Percentiles rank a stretch among this genome's conserved stretches.
Conservation (phyloP, 331 rosid species). For the Spiraea crenata region DNA sequence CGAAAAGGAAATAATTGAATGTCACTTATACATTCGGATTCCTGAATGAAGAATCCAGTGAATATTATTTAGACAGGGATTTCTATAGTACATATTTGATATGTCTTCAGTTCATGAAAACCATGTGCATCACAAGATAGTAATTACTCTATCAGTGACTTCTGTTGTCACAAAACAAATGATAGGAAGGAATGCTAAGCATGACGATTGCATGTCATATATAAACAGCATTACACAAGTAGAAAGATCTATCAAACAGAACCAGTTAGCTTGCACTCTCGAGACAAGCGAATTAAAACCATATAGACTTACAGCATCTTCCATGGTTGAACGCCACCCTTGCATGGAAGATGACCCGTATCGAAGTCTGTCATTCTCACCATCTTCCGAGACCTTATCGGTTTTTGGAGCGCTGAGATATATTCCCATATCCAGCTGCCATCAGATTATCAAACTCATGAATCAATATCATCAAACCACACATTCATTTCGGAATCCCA, state of each 20-base stretch:
- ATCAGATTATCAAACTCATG: slow-evolving; percentile 13
- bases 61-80: neutral
- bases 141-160: neutral
- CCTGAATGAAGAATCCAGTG: too few relatives aligned
- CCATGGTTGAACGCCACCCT: slow-evolving; percentile 98
- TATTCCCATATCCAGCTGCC: slow-evolving; percentile 64
- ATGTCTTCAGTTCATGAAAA: neutral
- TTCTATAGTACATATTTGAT: neutral
- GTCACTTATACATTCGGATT: neutral
- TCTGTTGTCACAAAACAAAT: neutral
- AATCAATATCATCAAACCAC: slow-evolving; percentile 4
- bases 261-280: neutral
- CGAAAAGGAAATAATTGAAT: neutral
- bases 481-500: neutral
- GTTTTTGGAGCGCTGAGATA: slow-evolving; percentile 91
- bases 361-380: slow-evolving; percentile 69
- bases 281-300: neutral
- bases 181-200: neutral
- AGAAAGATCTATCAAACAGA: neutral
- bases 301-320: slow-evolving; percentile 68
- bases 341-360: slow-evolving; percentile 91
- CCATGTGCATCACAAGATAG: neutral
- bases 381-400: slow-evolving; percentile 88
- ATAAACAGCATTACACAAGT: neutral
- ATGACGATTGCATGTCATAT: neutral